Evolutionary conservation across 768 basidiomycete genomes (phyloP).

Genomic region (Tulasnella sp.): DNA sequence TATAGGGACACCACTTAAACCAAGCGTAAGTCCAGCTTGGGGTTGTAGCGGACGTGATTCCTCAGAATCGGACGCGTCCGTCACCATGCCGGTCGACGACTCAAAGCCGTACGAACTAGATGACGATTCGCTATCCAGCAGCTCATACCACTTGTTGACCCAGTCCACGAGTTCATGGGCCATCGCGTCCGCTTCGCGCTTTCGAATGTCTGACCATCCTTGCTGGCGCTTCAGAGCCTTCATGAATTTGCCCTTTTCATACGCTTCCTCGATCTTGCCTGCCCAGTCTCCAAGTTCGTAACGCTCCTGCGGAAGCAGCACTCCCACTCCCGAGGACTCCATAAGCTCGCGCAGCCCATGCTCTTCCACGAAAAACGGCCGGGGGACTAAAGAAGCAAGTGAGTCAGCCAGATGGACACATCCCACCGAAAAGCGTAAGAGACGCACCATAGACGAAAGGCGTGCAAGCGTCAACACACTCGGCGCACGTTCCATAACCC

Average conservation of each 20-base stretch:
- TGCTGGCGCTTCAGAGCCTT: constrained; percentile 44
- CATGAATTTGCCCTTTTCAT: constrained; percentile 38
- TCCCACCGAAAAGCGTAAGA: background rate
- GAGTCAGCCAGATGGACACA: background rate
- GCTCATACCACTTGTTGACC: constrained; percentile 35
- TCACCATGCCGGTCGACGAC: background rate
- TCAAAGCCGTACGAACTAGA: background rate
- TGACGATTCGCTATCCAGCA: background rate
- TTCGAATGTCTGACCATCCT: constrained; percentile 36
- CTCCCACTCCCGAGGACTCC: constrained; percentile 54
- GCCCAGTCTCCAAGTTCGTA: constrained; percentile 77
- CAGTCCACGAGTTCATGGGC: constrained; percentile 46
- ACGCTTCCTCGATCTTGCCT: constrained; percentile 49
- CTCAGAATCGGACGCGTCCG: background rate
- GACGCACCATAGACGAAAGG: constrained; percentile 66
- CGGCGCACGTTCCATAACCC: constrained; percentile 75
- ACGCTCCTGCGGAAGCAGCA: constrained; percentile 54
- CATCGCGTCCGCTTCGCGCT: constrained; percentile 42
- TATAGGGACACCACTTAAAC: background rate
- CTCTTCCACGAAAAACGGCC: constrained; percentile 75
- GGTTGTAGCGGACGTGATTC: background rate
- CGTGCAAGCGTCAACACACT: constrained; percentile 67
- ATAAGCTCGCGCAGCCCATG: constrained; percentile 63
- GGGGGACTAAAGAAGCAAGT: constrained; percentile 45
- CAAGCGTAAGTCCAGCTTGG: background rate